These are phyloP conservation scores for Vachellia pachyceras DNA, from an alignment of 306 rosid genomes.

Conservation along the genomic window DNA sequence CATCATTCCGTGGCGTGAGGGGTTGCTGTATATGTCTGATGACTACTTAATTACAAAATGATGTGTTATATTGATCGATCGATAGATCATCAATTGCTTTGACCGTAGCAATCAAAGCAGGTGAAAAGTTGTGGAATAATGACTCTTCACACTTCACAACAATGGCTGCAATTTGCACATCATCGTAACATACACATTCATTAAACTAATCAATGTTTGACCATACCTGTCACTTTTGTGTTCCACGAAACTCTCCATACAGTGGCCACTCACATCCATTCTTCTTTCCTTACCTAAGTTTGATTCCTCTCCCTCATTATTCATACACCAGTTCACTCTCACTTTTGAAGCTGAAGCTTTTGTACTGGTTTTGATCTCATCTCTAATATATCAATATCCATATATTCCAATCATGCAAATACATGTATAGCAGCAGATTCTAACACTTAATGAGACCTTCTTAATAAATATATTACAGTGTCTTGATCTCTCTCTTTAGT, in stretches of 20 bases:
- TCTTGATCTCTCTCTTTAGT: no score
- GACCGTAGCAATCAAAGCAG: conserved; percentile 38
- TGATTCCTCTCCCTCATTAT: not conserved
- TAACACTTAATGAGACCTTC: no score
- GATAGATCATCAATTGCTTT: not conserved
- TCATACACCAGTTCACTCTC: not conserved
- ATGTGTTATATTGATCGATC: no score
- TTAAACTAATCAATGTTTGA: conserved; percentile 27
- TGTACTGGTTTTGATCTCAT: conserved; percentile 11
- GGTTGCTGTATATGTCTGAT: conserved; percentile 16
- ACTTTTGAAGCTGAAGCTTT: conserved; percentile 17
- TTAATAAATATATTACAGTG: no score
- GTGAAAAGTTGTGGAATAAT: conserved; percentile 34
- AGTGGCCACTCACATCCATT: conserved; percentile 18
- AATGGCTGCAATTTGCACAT: conserved; percentile 1
- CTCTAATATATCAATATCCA: not conserved
- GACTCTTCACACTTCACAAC: not conserved
- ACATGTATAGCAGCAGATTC: no score
- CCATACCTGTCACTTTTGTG: conserved; percentile 37
- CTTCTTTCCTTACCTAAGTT: conserved; percentile 38
- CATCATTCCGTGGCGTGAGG: not conserved
- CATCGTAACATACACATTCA: not conserved
- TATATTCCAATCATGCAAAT: no score
- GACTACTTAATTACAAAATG: not conserved
- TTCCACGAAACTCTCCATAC: conserved; percentile 14